A percentile compares a stretch with the other conserved stretches of the same genome.
These are phyloP conservation scores for Entomortierella chlamydospora DNA, from an alignment of 192 early-diverging fungal genomes.

Conservation along the genomic window DNA sequence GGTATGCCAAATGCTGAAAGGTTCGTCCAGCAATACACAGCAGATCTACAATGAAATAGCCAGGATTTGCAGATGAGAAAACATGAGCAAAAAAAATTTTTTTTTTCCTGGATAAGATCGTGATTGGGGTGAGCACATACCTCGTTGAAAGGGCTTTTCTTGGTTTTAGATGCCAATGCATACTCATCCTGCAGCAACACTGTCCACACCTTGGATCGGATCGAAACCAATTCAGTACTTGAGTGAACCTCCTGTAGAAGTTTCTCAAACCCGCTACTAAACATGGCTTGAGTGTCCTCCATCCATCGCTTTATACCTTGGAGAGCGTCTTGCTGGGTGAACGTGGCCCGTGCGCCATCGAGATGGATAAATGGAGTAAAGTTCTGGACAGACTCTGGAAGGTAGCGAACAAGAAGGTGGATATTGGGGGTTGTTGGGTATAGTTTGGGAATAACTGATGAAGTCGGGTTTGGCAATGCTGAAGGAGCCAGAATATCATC, in stretches of 20 bases:
- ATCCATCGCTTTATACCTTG: conserved; percentile 49
- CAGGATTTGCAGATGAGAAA: neutral
- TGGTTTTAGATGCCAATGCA: conserved; percentile 6
- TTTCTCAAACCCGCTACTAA: conserved; percentile 32
- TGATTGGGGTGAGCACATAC: neutral
- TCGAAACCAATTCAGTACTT: conserved; percentile 39
- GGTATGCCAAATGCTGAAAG: conserved; percentile 59
- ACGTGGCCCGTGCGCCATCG: conserved; percentile 34
- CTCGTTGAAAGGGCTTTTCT: conserved; percentile 23
- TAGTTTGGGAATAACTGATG: conserved; percentile 47
- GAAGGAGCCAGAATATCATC: conserved; percentile 8
- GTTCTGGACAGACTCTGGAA: conserved; percentile 65
- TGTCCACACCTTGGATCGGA: conserved; percentile 56
- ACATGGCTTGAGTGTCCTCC: conserved; percentile 33
- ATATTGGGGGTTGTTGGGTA: conserved; percentile 68
- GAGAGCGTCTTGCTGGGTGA: conserved; percentile 46
- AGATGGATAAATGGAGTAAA: conserved; percentile 61
- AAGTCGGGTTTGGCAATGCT: conserved; percentile 3
- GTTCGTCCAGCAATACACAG: conserved; percentile 28
- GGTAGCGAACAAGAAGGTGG: conserved; percentile 66
- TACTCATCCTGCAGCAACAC: conserved; percentile 51
- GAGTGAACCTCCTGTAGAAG: conserved; percentile 45
- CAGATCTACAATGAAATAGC: conserved; percentile 30
- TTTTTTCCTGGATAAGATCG: too few species aligned
- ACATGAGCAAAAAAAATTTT: neutral